Percentiles rank a stretch among this genome's conserved stretches.
Evolutionary conservation across 2,329 filamentous ascomycete genomes (phyloP).

Genomic region (Cordyceps cateniannulata): DNA sequence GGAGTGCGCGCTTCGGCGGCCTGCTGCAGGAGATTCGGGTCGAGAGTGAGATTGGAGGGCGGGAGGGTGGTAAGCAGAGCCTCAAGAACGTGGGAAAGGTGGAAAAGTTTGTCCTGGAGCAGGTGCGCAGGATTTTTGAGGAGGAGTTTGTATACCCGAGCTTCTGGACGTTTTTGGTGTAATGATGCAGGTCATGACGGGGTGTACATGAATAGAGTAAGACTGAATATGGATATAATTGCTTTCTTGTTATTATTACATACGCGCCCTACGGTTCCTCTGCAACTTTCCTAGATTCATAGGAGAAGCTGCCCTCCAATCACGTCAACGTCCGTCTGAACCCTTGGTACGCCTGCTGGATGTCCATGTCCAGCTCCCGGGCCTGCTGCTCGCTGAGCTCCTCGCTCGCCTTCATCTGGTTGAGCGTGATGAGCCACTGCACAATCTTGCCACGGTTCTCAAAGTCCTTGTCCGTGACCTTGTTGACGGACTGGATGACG

Average conservation of each 20-base stretch:
- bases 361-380: constrained; percentile 84
- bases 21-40: constrained; percentile 89
- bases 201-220: background rate
- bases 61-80: constrained; percentile 86
- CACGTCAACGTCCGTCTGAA: constrained; percentile 74
- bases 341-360: constrained; percentile 88
- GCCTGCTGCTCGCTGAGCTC: constrained; percentile 83
- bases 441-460: constrained; percentile 96
- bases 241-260: background rate
- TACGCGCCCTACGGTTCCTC: background rate
- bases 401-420: constrained; percentile 95
- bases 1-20: constrained; percentile 51
- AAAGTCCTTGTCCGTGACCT: constrained; percentile 92
- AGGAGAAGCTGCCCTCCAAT: constrained; percentile 7
- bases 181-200: constrained; percentile 11
- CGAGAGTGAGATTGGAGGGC: constrained; percentile 93
- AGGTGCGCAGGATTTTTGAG: constrained; percentile 94
- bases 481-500: constrained; percentile 94
- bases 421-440: constrained; percentile 94
- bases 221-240: background rate
- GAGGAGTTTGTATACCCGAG: constrained; percentile 98
- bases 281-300: background rate
- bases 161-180: constrained; percentile 96
- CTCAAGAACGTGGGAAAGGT: constrained; percentile 98
- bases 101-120: constrained; percentile 92